Percentiles rank a stretch among this genome's conserved stretches.
phyloP scores from a whole-genome alignment of 176 grass and related monocot species.

The Phyllostachys edulis region DNA sequence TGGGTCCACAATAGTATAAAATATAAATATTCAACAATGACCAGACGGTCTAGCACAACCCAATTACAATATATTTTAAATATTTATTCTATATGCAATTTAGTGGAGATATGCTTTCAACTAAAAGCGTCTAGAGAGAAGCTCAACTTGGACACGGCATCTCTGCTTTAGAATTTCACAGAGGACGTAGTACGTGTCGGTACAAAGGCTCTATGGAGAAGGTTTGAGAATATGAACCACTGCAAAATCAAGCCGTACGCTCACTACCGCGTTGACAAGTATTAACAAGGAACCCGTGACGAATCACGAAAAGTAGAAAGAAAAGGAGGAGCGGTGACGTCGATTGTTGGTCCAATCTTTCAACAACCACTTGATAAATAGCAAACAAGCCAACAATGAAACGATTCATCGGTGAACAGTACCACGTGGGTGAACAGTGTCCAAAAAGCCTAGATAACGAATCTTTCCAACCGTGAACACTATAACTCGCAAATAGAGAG shows the following conservation, averaged over 20 bases:
- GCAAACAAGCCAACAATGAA: too few relatives aligned
- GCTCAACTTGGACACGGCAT: slow-evolving; percentile 28
- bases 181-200: background rate
- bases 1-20: too few relatives aligned
- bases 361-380: too few relatives aligned
- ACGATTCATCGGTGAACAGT: too few relatives aligned
- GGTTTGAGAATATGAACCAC: slow-evolving; percentile 20
- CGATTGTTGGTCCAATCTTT: too few relatives aligned
- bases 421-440: too few relatives aligned
- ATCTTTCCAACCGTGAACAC: too few relatives aligned
- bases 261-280: slow-evolving; percentile 7
- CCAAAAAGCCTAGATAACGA: too few relatives aligned
- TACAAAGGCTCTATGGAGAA: slow-evolving; percentile 13
- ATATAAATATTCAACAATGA: too few relatives aligned
- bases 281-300: background rate
- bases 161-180: background rate
- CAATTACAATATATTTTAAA: background rate
- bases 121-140: slow-evolving; percentile 9
- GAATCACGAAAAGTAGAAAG: background rate
- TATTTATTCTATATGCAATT: background rate
- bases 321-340: background rate
- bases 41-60: background rate
- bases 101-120: slow-evolving; percentile 12
- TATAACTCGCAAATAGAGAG: too few relatives aligned
- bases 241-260: slow-evolving; percentile 1